Base-by-base conservation (phyloP, 768 basidiomycete genomes). In the Hortiboletus campestris region DNA sequence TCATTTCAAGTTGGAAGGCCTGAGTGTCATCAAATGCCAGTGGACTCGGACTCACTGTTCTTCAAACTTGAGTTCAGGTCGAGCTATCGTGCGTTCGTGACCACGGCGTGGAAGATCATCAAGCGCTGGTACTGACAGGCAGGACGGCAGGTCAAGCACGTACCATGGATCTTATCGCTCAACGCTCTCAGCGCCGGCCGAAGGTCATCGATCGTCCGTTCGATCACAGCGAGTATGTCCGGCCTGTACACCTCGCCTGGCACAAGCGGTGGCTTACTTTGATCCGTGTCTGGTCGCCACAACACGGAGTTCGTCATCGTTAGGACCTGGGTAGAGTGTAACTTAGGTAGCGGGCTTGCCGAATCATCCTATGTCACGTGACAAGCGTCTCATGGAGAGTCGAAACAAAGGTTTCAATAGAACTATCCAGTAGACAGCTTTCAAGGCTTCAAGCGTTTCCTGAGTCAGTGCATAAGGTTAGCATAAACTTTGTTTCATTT, bases 151-250 rank as follows among this genome's bases (percentile, higher is more conserved):
- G 25, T 25, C 25, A 25, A 6, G 25, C 6, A 9, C 52, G 36
- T 62, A 87, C 89, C 80, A 58, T 87, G 88, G 19, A 93, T 89
- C 63, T 88, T 84, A 31, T 88, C 70, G 64, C 88, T 91, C 19
- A 92, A 71, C 35, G 62, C 70, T 51, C 83, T 76, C 49, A 91
- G 69, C 44, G 85, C 83, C 0, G 68, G 66, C 56, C 83, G 76
- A n/a, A 88, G 72, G 22, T 69, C 74, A 45, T 75, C 66, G 32
- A 91, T 78, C 51, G 75, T 78, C 13, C 70, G 67, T 57, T 85
- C 84, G 41, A 90, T 85, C n/a, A 79, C 78, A 54, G 81, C 70
- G 35, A 86, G 70, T 11, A 88, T 76, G 48, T 88, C 85, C 3
- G 80, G 80, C 36, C 80, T 74, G 60, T 80, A 84, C 13, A 86